Base-by-base conservation (phyloP, 371 early-diverging fungal species). In the Lichtheimia corymbifera region DNA sequence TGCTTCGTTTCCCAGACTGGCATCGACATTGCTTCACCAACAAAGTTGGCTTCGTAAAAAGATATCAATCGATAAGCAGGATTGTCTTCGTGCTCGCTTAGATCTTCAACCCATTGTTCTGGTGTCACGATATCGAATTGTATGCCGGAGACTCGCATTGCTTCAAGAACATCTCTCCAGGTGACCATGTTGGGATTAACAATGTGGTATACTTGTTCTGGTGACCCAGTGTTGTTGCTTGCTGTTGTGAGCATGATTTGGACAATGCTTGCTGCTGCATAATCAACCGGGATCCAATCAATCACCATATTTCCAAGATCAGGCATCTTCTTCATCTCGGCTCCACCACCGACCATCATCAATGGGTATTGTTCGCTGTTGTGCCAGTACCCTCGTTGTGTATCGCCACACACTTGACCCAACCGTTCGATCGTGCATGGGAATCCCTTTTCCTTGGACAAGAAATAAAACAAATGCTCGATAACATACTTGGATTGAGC, bases 371-470 rank as follows among this genome's bases (percentile, higher is more conserved):
- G 74, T 22, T 82, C 79, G 9, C 60, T 63, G 1, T 55, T 61
- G 20, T 77, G 77, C 82, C 79, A 82, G 0, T 70, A 67, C 0
- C 77, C 82, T n/a, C 67, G 55, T 1, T 50, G 42, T 9, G 71
- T 65, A 30, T 77, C 75, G 12, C 78, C 78, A 25, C 67, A 69
- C 9, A 77, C 67, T 65, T 79, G 82, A 5, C 76, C 76, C 15
- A 79, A 42, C 12, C 79, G 74, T 18, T 76, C 65, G 11, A 79
- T 55, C 14, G 64, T 58, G 5, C 68, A 62, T 2, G 76, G 76
- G 11, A 76, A 64, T 11, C 64, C 66, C 59, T 72, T 77, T 42
- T 74, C 50, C 0, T 42, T 55, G 15, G 65, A 56, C n/a, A 72
- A 59, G 42, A 67, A 71, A 15, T 67, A 28, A 2, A 72, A 59